Base-by-base conservation (phyloP, 1,139 yeast genomes). In the Candida labiduridarum region DNA sequence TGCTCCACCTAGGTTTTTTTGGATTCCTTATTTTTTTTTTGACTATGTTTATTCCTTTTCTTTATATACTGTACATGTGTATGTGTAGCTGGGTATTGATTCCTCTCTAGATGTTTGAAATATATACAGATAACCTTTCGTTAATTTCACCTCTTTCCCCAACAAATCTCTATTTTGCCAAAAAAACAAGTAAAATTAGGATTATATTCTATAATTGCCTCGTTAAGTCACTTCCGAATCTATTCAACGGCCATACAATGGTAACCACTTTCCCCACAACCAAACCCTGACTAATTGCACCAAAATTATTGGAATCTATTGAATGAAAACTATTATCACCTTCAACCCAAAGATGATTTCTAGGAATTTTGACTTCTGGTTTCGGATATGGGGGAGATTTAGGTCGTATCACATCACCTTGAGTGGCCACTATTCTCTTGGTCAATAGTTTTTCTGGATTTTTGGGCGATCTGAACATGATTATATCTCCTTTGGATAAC, bases 321-420 rank as follows among this genome's bases (percentile, higher is more conserved):
- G 96, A 87, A 61, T 89, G 97, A 49, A 85, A 72, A n/a, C 68
- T 67, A 63, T 90, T 91, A 64, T 92, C 98, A 3, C 98, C 98
- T 66, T 92, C 97, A 0, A 91, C 91, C 97, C 97, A 92, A 11
- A 89, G 60, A 64, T 92, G 98, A 60, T 85, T 87, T 50, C 89
- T 68, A 3, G 97, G 97, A 2, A 92, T 71, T 25, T 69, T 69
- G 8, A 86, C 84, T 41, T 73, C 71, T 1, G 76, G 70, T 60
- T 83, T 79, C 1, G 96, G 94, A 62, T 87, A 89, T 16, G 84
- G 84, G 30, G 68, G 66, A 10, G 78, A 70, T 50, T 85, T 73
- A 1, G 96, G 83, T 22, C 67, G 61, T 0, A 91, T 75, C 3
- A 74, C 65, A 58, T 89, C 96, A 25, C 94, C 92, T 51, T 82